Evolutionary conservation across 192 early-diverging fungal genomes (phyloP).

Genomic region (Fimicolochytrium jonesii): DNA sequence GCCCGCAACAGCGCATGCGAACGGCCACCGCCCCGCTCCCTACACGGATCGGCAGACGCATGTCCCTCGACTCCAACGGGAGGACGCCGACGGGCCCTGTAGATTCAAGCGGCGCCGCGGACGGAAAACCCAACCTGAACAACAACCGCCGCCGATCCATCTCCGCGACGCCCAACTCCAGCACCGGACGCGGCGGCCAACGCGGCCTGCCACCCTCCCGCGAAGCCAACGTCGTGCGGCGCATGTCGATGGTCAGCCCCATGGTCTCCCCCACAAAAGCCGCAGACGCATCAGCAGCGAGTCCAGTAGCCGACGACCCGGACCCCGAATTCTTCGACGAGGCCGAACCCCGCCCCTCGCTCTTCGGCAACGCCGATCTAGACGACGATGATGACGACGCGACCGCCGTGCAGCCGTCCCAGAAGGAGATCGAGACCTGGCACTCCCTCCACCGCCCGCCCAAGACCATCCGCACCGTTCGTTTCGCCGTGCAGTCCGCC

Average conservation of each 20-base stretch:
- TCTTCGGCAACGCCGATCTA: not conserved
- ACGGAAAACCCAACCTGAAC: too few relatives aligned
- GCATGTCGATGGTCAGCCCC: slow-evolving; percentile 47
- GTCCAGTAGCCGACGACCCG: slow-evolving; percentile 5
- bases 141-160: slow-evolving; percentile 13
- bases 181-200: not conserved
- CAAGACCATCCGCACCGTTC: slow-evolving; percentile 47
- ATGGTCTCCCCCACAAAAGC: not conserved
- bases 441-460: slow-evolving; percentile 51
- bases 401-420: slow-evolving; percentile 26
- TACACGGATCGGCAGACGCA: not conserved
- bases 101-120: too few relatives aligned
- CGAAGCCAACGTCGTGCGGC: slow-evolving; percentile 22
- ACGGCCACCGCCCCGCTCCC: not conserved
- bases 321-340: slow-evolving; percentile 27
- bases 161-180: slow-evolving; percentile 4
- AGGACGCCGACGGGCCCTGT: too few relatives aligned
- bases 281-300: not conserved
- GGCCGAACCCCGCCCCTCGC: not conserved
- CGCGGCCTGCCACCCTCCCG: slow-evolving; percentile 8
- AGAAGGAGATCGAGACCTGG: slow-evolving; percentile 57
- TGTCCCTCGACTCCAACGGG: slow-evolving; percentile 7
- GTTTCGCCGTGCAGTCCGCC: slow-evolving; percentile 46
- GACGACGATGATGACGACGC: slow-evolving; percentile 19
- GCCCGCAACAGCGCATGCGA: too few relatives aligned